Evolutionary conservation across 768 basidiomycete species (phyloP), one percentile per base, ranked within the genome.

Genomic region (Gloeophyllum trabeum): DNA sequence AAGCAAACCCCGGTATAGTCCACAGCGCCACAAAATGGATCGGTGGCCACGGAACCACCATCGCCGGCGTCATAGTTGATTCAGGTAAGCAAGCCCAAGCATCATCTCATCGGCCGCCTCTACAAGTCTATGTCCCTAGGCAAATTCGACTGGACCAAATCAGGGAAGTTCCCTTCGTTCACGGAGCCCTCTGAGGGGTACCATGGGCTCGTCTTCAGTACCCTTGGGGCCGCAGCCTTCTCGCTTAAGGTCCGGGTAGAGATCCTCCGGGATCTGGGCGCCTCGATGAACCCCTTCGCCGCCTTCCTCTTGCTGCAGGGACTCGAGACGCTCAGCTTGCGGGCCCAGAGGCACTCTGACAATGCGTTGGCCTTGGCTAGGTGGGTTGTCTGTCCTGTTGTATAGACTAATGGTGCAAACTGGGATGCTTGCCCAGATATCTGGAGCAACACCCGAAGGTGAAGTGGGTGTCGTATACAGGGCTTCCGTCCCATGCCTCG

Each of bases 21-120:
- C 79, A 87, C 55, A 81, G 78, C 39, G 81, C 81, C 1, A 87
- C 86, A 1, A 88, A 90, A 52, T 90, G 86, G 87, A 86, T 88
- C 24, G 79, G 81, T 10, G 80, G 81, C 0, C 83, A 86, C 46
- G 85, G 87, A 23, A 87, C 79, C 0, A 82, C 81, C 19, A 83
- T 90, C 37, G 84, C 69, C 3, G 87, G 86, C 32, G 74, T 86
- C 22, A 63, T 90, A 44, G 58, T 89, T 37, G 84, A 87, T 55
- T 70, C 73, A 6, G 84, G 83, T 73, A 55, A 23, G 54, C 49
- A 23, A 28, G 49, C 43, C 43, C 7, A 18, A 37, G 38, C 12
- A 13, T 25, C 28, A n/a, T n/a, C n/a, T n/a, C n/a, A n/a, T n/a
- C n/a, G n/a, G n/a, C n/a, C n/a, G n/a, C n/a, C n/a, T n/a, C n/a